phyloP scores from a whole-genome alignment of 2,329 filamentous ascomycete genomes.

The Tolypocladium amazonense region DNA sequence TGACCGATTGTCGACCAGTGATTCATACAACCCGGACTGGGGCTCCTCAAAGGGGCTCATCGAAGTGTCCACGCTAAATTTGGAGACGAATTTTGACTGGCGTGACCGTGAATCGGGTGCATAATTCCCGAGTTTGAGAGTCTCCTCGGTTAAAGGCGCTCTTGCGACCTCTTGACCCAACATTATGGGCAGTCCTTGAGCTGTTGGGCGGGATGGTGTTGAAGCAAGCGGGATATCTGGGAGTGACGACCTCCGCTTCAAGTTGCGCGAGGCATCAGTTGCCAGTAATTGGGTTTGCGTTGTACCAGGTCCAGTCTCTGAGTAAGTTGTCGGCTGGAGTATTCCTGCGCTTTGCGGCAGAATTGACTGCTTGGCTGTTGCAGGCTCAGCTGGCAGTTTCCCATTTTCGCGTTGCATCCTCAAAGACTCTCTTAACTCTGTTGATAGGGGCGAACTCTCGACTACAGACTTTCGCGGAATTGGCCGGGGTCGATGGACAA shows the following conservation, averaged over 20 bases:
- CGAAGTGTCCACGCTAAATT: slow-evolving; percentile 19
- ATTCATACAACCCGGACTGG: slow-evolving; percentile 1
- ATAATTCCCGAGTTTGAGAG: background rate
- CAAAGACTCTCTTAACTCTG: background rate
- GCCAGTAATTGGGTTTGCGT: background rate
- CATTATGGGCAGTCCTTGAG: background rate
- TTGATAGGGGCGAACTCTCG: background rate
- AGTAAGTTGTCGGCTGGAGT: background rate
- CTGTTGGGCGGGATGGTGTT: background rate
- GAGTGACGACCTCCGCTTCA: background rate
- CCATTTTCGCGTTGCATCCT: background rate
- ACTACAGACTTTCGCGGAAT: slow-evolving; percentile 34
- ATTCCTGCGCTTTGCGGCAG: background rate
- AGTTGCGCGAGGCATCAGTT: background rate
- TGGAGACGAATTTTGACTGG: slow-evolving; percentile 11
- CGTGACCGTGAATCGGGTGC: background rate
- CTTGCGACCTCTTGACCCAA: background rate
- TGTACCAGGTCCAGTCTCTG: background rate
- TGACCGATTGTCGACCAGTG: slow-evolving; percentile 3
- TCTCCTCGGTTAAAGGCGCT: background rate
- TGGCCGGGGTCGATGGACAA: slow-evolving; percentile 45
- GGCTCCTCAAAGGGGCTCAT: slow-evolving; percentile 5
- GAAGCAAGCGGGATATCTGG: background rate
- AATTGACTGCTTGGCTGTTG: background rate
- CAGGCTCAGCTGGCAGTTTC: background rate